phyloP scores from a whole-genome alignment of 1,139 yeast genomes.

The Yamadazyma sp. region DNA sequence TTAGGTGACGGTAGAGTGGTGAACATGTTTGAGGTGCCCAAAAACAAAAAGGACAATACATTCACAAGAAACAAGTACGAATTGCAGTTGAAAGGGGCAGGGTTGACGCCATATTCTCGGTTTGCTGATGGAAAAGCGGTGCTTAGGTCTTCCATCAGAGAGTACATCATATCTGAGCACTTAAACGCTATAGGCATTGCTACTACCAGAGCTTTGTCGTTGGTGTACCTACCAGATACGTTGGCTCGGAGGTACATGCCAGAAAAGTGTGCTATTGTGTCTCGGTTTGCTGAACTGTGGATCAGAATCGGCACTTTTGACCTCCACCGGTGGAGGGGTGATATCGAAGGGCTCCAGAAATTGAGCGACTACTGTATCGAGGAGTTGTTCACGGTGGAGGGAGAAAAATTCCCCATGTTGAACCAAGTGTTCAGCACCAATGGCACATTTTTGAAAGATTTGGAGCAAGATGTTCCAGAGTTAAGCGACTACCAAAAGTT shows the following conservation, averaged over 20 bases:
- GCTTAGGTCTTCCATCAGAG: slow-evolving; percentile 81
- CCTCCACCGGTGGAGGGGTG: slow-evolving; percentile 72
- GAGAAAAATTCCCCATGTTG: slow-evolving; percentile 37
- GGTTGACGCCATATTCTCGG: slow-evolving; percentile 86
- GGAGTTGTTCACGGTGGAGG: slow-evolving; percentile 51
- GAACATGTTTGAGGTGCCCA: slow-evolving; percentile 69
- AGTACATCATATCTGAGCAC: slow-evolving; percentile 82
- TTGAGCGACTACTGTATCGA: slow-evolving; percentile 74
- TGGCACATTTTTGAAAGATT: slow-evolving; percentile 22
- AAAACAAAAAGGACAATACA: slow-evolving; percentile 22
- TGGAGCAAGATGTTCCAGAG: slow-evolving; percentile 8
- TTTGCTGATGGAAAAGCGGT: slow-evolving; percentile 98
- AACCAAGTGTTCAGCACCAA: slow-evolving; percentile 17
- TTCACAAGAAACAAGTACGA: slow-evolving; percentile 49
- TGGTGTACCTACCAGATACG: slow-evolving; percentile 72
- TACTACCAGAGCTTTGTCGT: slow-evolving; percentile 76
- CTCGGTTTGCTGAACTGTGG: slow-evolving; percentile 87
- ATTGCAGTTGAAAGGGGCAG: slow-evolving; percentile 87
- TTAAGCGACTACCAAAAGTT: slow-evolving; percentile 67
- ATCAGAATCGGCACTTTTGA: slow-evolving; percentile 90
- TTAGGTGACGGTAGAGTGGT: slow-evolving; percentile 93
- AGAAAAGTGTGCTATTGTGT: slow-evolving; percentile 83
- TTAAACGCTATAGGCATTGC: slow-evolving; percentile 83
- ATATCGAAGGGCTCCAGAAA: slow-evolving; percentile 57
- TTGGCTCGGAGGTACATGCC: slow-evolving; percentile 69